Percentiles rank a stretch among this genome's conserved stretches.
Evolutionary conservation across 176 grass and related monocot species (phyloP).

Genomic region (Thalia dealbata): DNA sequence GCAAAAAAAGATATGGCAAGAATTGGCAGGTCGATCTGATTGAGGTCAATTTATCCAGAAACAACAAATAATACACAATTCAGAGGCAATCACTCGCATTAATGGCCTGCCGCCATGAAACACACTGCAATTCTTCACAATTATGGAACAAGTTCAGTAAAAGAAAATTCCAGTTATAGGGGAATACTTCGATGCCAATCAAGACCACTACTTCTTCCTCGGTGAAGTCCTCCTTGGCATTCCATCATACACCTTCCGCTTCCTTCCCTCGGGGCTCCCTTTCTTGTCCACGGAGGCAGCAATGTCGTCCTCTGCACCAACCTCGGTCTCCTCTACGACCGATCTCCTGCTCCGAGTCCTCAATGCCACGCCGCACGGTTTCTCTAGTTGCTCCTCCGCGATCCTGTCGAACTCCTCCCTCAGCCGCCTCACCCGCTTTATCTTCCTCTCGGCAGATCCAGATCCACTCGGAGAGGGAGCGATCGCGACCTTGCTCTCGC

Average conservation of each 20-base stretch:
- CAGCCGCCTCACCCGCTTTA: slow-evolving; percentile 49
- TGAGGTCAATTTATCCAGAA: too few species aligned
- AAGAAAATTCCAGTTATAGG: too few species aligned
- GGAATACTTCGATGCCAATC: too few species aligned
- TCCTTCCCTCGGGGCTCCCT: slow-evolving; percentile 3
- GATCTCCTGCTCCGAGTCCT: not conserved
- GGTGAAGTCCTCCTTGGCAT: slow-evolving; percentile 26
- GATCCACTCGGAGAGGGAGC: not conserved
- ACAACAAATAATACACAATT: too few species aligned
- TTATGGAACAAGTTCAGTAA: too few species aligned
- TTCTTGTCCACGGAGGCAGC: not conserved
- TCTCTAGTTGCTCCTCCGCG: slow-evolving; percentile 23
- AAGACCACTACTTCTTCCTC: slow-evolving; percentile 20
- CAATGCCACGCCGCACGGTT: not conserved
- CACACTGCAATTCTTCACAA: too few species aligned
- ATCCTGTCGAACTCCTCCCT: slow-evolving; percentile 58
- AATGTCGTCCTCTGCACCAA: not conserved
- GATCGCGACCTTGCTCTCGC: slow-evolving; percentile 6
- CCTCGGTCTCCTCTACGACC: not conserved
- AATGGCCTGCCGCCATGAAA: too few species aligned
- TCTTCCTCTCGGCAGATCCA: slow-evolving; percentile 23
- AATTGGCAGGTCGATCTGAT: too few species aligned
- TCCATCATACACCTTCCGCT: slow-evolving; percentile 14
- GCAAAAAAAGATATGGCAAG: too few species aligned
- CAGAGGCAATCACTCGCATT: too few species aligned